Percentiles rank a stretch among this genome's conserved stretches.
Evolutionary conservation across 495 filamentous ascomycete genomes (phyloP).

Genomic region (Talaromyces liani): DNA sequence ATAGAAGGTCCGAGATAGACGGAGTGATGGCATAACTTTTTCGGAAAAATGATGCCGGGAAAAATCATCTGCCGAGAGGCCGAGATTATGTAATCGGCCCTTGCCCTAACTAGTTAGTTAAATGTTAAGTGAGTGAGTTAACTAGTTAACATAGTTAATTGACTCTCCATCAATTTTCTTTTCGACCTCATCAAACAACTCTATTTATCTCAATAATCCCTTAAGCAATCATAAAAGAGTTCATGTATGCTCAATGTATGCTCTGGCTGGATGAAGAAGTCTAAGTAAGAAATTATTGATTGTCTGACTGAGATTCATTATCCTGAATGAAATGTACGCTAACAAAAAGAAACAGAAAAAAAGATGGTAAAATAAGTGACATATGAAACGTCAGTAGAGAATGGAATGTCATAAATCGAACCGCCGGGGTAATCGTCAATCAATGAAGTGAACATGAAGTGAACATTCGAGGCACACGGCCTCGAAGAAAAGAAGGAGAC

Average conservation of each 20-base stretch:
- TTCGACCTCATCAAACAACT: neutral
- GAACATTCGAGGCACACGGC: neutral
- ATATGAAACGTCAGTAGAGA: neutral
- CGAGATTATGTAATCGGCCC: neutral
- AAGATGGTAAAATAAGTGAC: neutral
- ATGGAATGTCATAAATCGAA: neutral
- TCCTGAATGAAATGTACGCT: neutral
- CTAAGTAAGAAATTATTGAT: neutral
- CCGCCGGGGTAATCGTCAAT: neutral
- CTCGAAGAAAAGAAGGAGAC: neutral
- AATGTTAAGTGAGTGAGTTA: no score
- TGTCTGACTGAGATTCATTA: neutral
- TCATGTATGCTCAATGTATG: neutral
- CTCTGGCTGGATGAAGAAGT: neutral
- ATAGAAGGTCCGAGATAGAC: neutral
- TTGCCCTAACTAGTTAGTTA: slow-evolving; percentile 1
- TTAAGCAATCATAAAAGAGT: neutral
- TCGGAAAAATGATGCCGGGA: slow-evolving; percentile 10
- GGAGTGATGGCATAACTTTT: slow-evolving; percentile 5
- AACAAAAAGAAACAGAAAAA: neutral
- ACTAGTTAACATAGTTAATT: neutral
- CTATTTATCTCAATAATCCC: neutral
- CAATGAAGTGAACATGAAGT: neutral
- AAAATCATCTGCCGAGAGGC: slow-evolving; percentile 13
- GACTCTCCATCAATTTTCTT: neutral